Evolutionary conservation across 495 filamentous ascomycete species (phyloP), one percentile per base, ranked within the genome.

Genomic region (Sphaerosporella brunnea): DNA sequence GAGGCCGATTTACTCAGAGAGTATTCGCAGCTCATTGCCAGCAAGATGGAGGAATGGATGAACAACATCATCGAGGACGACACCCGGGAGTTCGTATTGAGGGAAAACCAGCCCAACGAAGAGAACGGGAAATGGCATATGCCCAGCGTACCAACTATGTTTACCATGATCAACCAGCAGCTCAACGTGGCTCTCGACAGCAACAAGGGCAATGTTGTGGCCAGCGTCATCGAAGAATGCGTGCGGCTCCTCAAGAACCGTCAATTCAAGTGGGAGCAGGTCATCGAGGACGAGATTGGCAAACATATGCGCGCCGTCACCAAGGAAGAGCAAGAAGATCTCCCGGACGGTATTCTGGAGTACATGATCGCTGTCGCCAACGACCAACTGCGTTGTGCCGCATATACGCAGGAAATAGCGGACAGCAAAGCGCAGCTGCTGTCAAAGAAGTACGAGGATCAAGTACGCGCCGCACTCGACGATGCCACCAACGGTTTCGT

Each of bases 351-450:
- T 36, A 61, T 61, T 36, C 55, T 77, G 19, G 92, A 96, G 50
- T 96, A 86, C 82, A 74, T 96, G 36, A 73, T 96, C 19, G 86
- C 88, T n/a, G 81, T 92, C 42, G 90, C 90, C 50, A 99, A 96
- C 64, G 90, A 99, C 64, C 90, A 99, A 61, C 95, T 99, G 54
- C 83, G 83, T 45, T 93, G 84, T 64, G 58, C 58, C 21, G 51
- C 50, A n/a, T 61, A 61, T 28, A 51, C 56, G 13, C 53, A 61
- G 15, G 50, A 58, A 18, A 95, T 95, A 59, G 87, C 94, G 60
- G 90, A 95, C 61, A 74, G 73, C 47, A 76, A 90, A 59, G 77
- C 77, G 53, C 65, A 78, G 1, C 65, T 90, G 10, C 84, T 96
- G 37, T 79, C 83, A 15, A 74, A 81, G 8, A 74, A 77, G 51